A percentile compares a stretch with the other conserved stretches of the same genome.
Evolutionary conservation across 1,284 basidiomycete genomes (phyloP).

Genomic region (Ceratobasidium papillatum): DNA sequence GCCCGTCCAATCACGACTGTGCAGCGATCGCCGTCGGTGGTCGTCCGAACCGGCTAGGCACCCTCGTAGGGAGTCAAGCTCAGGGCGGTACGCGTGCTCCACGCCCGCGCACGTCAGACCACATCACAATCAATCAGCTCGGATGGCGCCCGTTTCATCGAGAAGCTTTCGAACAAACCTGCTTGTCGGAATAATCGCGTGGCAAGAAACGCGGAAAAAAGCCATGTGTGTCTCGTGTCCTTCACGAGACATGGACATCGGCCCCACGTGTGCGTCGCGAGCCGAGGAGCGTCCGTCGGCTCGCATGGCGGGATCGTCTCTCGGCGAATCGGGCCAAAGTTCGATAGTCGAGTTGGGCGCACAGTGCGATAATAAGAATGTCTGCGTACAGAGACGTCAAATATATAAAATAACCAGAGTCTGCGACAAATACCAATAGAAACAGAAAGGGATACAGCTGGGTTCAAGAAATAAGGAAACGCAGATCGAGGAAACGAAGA

Average conservation of each 20-base stretch:
- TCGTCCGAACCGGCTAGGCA: background rate
- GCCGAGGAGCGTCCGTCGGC: conserved; percentile 27
- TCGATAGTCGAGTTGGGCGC: background rate
- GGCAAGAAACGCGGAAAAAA: conserved; percentile 27
- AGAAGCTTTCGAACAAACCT: conserved; percentile 26
- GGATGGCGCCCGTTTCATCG: conserved; percentile 32
- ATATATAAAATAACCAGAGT: conserved; percentile 32
- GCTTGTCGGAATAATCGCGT: conserved; percentile 21
- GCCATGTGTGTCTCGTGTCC: conserved; percentile 37
- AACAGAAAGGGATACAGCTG: conserved; percentile 39
- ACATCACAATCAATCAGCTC: conserved; percentile 36
- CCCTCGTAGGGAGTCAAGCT: conserved; percentile 19
- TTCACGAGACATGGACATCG: conserved; percentile 32
- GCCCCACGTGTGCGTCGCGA: conserved; percentile 32
- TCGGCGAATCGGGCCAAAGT: background rate
- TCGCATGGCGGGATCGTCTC: background rate
- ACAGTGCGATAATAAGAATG: conserved; percentile 24
- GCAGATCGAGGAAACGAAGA: background rate
- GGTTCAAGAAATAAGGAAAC: conserved; percentile 35
- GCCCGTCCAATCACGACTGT: background rate
- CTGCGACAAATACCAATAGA: conserved; percentile 39
- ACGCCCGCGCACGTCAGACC: conserved; percentile 27
- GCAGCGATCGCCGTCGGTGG: background rate
- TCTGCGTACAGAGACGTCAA: conserved; percentile 24
- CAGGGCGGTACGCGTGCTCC: conserved; percentile 14